Conservation (phyloP, 179 eudicot genomes). For the Pouteria campechiana region DNA sequence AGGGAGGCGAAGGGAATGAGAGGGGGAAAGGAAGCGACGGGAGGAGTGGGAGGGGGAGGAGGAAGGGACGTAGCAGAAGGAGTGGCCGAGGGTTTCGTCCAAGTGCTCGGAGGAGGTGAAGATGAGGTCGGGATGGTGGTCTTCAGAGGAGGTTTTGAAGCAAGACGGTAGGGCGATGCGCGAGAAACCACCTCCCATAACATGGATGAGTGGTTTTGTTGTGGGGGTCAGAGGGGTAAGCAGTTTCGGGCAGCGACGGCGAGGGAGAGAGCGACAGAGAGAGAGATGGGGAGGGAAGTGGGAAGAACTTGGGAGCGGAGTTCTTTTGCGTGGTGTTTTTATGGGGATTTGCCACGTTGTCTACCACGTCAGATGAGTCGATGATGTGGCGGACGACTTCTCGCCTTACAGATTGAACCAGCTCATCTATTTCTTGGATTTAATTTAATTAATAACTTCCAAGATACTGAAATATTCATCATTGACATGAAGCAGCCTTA, state of each 20-base stretch:
- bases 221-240: no score
- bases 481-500: no score
- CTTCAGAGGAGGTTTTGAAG: conserved; percentile 38
- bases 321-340: neutral
- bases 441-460: no score
- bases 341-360: no score
- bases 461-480: no score
- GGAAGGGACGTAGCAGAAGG: conserved; percentile 86
- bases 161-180: conserved; percentile 77
- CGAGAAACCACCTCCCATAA: conserved; percentile 81
- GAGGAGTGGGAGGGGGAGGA: conserved; percentile 86
- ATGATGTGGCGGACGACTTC: no score
- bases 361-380: no score
- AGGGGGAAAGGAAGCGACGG: conserved; percentile 63
- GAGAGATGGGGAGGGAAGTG: conserved; percentile 1
- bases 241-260: no score
- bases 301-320: neutral
- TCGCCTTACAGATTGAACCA: no score
- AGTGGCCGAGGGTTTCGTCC: conserved; percentile 95
- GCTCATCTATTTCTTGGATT: no score
- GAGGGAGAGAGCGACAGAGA: neutral
- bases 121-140: conserved; percentile 19
- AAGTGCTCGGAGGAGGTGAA: conserved; percentile 34
- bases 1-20: conserved; percentile 59
- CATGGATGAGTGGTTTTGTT: no score